phyloP scores from a whole-genome alignment of 2,329 filamentous ascomycete genomes.

The Sarocladiaceae sp. region DNA sequence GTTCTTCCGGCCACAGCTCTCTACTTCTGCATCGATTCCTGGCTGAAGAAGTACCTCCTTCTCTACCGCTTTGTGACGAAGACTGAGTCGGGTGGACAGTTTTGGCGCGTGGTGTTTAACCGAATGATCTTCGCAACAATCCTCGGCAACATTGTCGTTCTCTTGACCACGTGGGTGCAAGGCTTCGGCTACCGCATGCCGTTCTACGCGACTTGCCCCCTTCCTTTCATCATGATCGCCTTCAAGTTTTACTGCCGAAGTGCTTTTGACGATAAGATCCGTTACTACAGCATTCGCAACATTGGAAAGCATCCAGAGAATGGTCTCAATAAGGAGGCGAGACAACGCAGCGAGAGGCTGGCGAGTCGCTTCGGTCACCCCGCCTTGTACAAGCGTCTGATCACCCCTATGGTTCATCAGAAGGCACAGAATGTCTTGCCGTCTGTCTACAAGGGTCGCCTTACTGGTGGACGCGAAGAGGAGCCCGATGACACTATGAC shows the following conservation, averaged over 20 bases:
- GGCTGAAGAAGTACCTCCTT: conserved; percentile 90
- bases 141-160: conserved; percentile 71
- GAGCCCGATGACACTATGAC: conserved; percentile 50
- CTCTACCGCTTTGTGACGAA: conserved; percentile 96
- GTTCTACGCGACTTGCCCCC: conserved; percentile 64
- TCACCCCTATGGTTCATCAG: conserved; percentile 91
- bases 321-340: conserved; percentile 43
- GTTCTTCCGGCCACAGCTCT: conserved; percentile 79
- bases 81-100: conserved; percentile 88
- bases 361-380: conserved; percentile 83
- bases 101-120: conserved; percentile 89
- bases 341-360: conserved; percentile 59
- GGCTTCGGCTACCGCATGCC: conserved; percentile 54
- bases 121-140: conserved; percentile 79
- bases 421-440: conserved; percentile 82
- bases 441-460: conserved; percentile 77
- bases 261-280: conserved; percentile 71
- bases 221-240: conserved; percentile 68
- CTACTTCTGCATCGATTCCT: conserved; percentile 83
- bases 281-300: conserved; percentile 69
- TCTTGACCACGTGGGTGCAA: conserved; percentile 66
- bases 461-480: conserved; percentile 59
- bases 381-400: conserved; percentile 79
- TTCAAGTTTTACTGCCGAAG: conserved; percentile 84
- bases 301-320: conserved; percentile 40